Evolutionary conservation across 1,139 yeast genomes (phyloP).

Genomic region (Suhomyces coccinellae): DNA sequence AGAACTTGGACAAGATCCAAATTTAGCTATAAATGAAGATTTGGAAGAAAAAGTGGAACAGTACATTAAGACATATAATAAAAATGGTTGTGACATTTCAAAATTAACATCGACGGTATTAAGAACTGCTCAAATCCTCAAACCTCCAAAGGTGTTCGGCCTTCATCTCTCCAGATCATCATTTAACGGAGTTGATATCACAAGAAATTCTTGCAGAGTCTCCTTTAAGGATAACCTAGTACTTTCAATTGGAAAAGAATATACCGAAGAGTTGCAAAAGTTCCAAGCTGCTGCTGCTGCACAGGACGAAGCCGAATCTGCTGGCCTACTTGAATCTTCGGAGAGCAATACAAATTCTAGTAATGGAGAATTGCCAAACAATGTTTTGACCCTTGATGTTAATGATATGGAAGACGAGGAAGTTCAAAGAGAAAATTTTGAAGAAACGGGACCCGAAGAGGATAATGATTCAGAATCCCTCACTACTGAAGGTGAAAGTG

Average conservation of each 20-base stretch:
- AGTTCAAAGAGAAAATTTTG: slow-evolving; percentile 44
- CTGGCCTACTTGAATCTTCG: slow-evolving; percentile 5
- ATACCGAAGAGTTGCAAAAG: slow-evolving; percentile 39
- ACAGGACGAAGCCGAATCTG: slow-evolving; percentile 18
- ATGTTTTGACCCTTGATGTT: slow-evolving; percentile 43
- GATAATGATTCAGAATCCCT: slow-evolving; percentile 26
- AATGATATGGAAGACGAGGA: slow-evolving; percentile 49
- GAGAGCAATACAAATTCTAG: slow-evolving; percentile 2
- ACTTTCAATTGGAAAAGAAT: slow-evolving; percentile 50
- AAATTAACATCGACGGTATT: slow-evolving; percentile 62
- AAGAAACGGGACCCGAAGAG: slow-evolving; percentile 36
- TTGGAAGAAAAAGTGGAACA: slow-evolving; percentile 43
- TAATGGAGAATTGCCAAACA: slow-evolving; percentile 14
- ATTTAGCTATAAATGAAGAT: slow-evolving; percentile 62
- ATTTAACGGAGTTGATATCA: slow-evolving; percentile 66
- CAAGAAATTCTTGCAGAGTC: slow-evolving; percentile 77
- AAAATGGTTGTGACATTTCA: slow-evolving; percentile 45
- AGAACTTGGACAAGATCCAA: slow-evolving; percentile 32
- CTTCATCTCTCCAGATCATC: slow-evolving; percentile 83
- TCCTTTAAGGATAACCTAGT: slow-evolving; percentile 58
- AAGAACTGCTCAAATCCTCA: slow-evolving; percentile 59
- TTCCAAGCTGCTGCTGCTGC: slow-evolving; percentile 31
- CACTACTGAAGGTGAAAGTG: slow-evolving; percentile 21
- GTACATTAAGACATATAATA: slow-evolving; percentile 48
- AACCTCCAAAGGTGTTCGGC: slow-evolving; percentile 70